Evolutionary conservation across 1,284 basidiomycete genomes (phyloP).

Genomic region (Cutaneotrichosporon curvatum): DNA sequence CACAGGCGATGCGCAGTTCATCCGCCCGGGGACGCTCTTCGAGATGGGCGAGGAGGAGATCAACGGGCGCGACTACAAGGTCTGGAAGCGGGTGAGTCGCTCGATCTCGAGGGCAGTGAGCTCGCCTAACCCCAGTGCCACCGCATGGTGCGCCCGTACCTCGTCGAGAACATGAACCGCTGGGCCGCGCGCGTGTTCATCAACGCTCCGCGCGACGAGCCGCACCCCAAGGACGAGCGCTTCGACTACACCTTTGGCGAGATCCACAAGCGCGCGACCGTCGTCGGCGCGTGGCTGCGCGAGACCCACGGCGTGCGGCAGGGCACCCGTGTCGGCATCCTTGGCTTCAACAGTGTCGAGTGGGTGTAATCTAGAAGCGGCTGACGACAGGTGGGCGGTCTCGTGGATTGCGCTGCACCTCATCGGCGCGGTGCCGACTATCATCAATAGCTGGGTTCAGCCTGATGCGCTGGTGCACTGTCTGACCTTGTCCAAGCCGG

Average conservation of each 20-base stretch:
- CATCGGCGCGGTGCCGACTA: conserved; percentile 30
- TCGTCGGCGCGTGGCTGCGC: conserved; percentile 32
- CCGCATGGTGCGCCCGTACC: conserved; percentile 28
- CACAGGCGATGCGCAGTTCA: conserved; percentile 6
- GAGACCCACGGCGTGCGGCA: conserved; percentile 21
- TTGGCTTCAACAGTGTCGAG: conserved; percentile 27
- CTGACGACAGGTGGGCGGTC: not conserved
- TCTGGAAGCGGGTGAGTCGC: conserved; percentile 10
- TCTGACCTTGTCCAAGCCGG: conserved; percentile 21
- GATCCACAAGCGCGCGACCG: conserved; percentile 18
- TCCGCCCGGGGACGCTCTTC: conserved; percentile 8
- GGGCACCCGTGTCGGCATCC: conserved; percentile 31
- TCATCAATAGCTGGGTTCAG: conserved; percentile 20
- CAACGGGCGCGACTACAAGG: conserved; percentile 7
- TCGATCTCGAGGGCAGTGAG: not conserved
- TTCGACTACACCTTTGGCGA: conserved; percentile 26
- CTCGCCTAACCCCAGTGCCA: conserved; percentile 19
- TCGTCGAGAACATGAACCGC: conserved; percentile 19
- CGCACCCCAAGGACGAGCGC: conserved; percentile 2
- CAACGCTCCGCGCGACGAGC: conserved; percentile 20
- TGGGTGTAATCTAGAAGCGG: not conserved
- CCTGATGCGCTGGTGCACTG: conserved; percentile 21
- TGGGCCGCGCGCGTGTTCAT: conserved; percentile 29
- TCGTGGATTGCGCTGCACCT: conserved; percentile 30
- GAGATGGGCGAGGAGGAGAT: conserved; percentile 9